These are phyloP conservation scores for Artomyces pyxidatus DNA, from an alignment of 768 basidiomycete species.

Conservation along the genomic window DNA sequence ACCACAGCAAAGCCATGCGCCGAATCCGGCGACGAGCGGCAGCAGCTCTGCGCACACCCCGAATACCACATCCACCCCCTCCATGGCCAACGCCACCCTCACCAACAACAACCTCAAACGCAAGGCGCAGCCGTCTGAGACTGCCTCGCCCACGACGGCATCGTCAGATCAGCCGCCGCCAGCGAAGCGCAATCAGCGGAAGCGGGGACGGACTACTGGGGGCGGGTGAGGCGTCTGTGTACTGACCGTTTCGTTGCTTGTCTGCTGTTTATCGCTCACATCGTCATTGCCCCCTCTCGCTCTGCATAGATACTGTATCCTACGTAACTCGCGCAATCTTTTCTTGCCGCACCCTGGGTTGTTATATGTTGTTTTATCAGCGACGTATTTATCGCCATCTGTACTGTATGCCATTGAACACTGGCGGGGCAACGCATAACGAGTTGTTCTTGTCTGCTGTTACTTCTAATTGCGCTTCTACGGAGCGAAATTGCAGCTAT, in stretches of 20 bases:
- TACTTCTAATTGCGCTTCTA: too few species aligned
- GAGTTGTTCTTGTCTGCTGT: neutral
- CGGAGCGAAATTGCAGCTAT: too few species aligned
- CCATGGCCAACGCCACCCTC: constrained; percentile 20
- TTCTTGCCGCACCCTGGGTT: constrained; percentile 18
- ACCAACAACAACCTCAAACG: constrained; percentile 26
- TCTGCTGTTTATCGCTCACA: neutral
- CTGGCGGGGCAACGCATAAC: neutral
- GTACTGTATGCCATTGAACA: neutral
- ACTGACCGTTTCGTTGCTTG: neutral
- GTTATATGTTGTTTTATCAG: constrained; percentile 24
- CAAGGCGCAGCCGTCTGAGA: constrained; percentile 24
- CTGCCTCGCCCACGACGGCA: constrained; percentile 44
- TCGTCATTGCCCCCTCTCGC: neutral
- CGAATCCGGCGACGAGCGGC: constrained; percentile 7
- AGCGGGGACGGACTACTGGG: constrained; percentile 45
- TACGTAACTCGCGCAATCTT: constrained; percentile 10
- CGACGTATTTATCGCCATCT: constrained; percentile 21
- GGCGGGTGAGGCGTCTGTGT: constrained; percentile 26
- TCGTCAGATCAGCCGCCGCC: constrained; percentile 37
- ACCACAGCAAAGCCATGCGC: constrained; percentile 14
- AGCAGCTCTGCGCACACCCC: neutral
- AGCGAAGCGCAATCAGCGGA: constrained; percentile 44
- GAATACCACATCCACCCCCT: constrained; percentile 23
- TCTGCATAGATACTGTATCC: constrained; percentile 8